A percentile compares a stretch with the other conserved stretches of the same genome.
These are phyloP conservation scores for Talaromyces proteolyticus DNA, from an alignment of 495 filamentous ascomycete genomes.

Conservation along the genomic window DNA sequence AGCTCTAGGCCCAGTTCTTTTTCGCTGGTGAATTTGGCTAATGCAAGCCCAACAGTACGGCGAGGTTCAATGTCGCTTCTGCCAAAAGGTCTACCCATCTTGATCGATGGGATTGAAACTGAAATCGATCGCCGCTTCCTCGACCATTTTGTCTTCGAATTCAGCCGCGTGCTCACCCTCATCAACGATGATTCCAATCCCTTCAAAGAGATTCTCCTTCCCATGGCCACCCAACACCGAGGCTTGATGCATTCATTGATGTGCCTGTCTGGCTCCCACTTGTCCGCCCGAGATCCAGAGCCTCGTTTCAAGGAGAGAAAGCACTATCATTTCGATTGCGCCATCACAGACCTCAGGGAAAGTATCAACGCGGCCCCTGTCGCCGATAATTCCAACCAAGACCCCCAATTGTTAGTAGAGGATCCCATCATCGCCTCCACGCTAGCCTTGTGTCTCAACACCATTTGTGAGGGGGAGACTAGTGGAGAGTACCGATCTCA, in stretches of 20 bases:
- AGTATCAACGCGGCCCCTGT: constrained; percentile 33
- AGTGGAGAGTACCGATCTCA: constrained; percentile 76
- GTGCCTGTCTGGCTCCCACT: constrained; percentile 77
- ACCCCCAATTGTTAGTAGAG: constrained; percentile 37
- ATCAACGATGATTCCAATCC: constrained; percentile 83
- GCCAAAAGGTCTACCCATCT: constrained; percentile 61
- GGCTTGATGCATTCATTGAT: constrained; percentile 93
- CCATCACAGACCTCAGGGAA: constrained; percentile 39
- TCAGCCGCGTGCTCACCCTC: constrained; percentile 75
- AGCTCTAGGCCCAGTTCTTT: not conserved
- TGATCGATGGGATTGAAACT: constrained; percentile 85
- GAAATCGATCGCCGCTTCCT: constrained; percentile 77
- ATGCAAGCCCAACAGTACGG: constrained; percentile 3
- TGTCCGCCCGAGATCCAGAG: constrained; percentile 46
- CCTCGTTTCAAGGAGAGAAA: constrained; percentile 39
- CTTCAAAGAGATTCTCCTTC: constrained; percentile 82
- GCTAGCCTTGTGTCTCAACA: constrained; percentile 75
- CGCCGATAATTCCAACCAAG: constrained; percentile 9
- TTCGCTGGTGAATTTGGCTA: not conserved
- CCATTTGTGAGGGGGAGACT: constrained; percentile 71
- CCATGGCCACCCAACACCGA: constrained; percentile 75
- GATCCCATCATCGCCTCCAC: constrained; percentile 70
- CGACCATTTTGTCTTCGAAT: constrained; percentile 77
- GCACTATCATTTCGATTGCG: constrained; percentile 41
- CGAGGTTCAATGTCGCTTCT: constrained; percentile 13